These are phyloP conservation scores for Exutisphaerella laricina DNA, from an alignment of 2,329 filamentous ascomycete genomes.

Conservation along the genomic window DNA sequence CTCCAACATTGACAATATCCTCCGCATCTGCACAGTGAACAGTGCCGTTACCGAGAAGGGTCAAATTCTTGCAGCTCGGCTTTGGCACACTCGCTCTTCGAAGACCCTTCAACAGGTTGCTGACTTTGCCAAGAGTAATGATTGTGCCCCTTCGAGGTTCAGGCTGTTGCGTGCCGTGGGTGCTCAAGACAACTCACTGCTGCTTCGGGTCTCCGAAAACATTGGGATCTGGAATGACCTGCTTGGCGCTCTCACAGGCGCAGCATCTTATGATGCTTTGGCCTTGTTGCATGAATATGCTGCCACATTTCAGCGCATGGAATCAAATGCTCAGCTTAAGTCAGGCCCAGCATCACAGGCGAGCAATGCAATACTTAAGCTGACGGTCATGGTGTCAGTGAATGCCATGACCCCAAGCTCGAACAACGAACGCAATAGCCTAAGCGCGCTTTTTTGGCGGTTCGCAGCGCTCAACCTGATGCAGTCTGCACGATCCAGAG, in stretches of 20 bases:
- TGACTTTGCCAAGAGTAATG: no score
- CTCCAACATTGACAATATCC: conserved; percentile 3
- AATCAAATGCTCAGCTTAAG: not conserved
- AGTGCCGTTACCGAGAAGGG: no score
- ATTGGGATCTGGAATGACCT: conserved; percentile 6
- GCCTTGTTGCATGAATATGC: not conserved
- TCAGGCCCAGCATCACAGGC: not conserved
- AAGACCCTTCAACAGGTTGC: no score
- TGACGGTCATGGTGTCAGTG: conserved; percentile 12
- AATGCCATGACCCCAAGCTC: conserved; percentile 1
- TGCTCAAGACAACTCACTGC: not conserved
- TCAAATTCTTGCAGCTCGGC: no score
- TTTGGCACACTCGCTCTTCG: no score
- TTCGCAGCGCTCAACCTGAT: not conserved
- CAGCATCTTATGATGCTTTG: conserved; percentile 1
- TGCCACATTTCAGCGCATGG: not conserved
- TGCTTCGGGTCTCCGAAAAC: not conserved
- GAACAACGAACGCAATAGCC: not conserved
- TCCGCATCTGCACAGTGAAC: no score
- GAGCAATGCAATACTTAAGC: conserved; percentile 1
- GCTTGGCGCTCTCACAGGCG: conserved; percentile 3
- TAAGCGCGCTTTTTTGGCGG: not conserved
- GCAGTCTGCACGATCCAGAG: not conserved
- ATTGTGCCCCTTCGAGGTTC: conserved; percentile 4
- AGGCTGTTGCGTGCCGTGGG: not conserved